Percentiles rank a stretch among this genome's conserved stretches.
Evolutionary conservation across 352 stramenopile species (phyloP).

Genomic region (Thraustochytrium sp.): DNA sequence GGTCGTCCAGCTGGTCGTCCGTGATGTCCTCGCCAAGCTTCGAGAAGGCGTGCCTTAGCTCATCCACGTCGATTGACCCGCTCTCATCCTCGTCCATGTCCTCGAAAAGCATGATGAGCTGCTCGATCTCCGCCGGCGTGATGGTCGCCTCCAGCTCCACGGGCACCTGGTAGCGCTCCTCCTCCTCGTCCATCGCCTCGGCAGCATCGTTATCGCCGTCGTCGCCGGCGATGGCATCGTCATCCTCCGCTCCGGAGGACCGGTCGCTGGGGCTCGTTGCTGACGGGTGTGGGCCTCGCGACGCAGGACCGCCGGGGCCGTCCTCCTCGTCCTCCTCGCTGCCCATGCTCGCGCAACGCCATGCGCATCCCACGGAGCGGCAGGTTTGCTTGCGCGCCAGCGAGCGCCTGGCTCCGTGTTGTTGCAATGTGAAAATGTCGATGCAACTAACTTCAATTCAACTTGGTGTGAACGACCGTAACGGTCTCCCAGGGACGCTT

Average conservation of each 20-base stretch:
- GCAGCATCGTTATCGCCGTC: neutral
- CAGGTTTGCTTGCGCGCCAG: no score
- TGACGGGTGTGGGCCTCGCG: no score
- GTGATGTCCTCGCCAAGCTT: neutral
- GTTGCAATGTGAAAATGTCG: no score
- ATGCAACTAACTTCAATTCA: no score
- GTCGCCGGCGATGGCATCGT: neutral
- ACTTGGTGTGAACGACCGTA: no score
- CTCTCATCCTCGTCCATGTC: conserved; percentile 14
- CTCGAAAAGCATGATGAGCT: conserved; percentile 10
- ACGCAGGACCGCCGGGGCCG: no score
- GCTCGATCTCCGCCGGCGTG: neutral
- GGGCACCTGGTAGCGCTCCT: neutral
- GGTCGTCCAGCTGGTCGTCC: neutral
- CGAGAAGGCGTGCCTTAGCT: neutral
- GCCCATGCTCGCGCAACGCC: no score
- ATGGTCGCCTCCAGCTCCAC: conserved; percentile 9
- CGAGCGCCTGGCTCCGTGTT: no score
- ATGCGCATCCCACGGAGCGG: no score
- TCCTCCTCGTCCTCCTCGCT: no score
- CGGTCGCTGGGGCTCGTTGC: no score
- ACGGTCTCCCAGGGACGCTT: no score
- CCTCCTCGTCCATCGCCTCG: neutral
- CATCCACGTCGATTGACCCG: neutral
- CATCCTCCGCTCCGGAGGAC: neutral